A percentile compares a stretch with the other conserved stretches of the same genome.
Conservation (phyloP, 2,329 filamentous ascomycete genomes). For the Penicillium palitans region DNA sequence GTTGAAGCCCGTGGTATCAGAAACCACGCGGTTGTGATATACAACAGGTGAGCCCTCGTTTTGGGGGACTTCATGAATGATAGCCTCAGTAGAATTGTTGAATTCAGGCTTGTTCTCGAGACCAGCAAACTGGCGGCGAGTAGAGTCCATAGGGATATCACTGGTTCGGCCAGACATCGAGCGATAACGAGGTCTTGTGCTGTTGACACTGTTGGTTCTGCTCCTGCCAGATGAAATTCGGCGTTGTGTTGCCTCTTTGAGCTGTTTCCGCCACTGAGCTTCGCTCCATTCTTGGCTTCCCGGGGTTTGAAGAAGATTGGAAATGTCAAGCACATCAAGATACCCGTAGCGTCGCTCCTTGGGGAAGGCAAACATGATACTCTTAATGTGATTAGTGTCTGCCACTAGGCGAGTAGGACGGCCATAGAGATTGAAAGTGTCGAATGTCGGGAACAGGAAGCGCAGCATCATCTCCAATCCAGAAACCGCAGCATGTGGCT, state of each 20-base stretch:
- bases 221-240: constrained; percentile 41
- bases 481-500: constrained; percentile 83
- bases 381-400: constrained; percentile 80
- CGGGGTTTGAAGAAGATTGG: constrained; percentile 72
- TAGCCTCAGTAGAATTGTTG: constrained; percentile 40
- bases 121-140: constrained; percentile 23
- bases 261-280: constrained; percentile 80
- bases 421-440: constrained; percentile 88
- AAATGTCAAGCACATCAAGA: constrained; percentile 83
- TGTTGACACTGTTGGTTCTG: constrained; percentile 57
- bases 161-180: constrained; percentile 38
- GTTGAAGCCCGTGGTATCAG: constrained; percentile 34
- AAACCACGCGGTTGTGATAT: constrained; percentile 34
- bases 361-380: constrained; percentile 98
- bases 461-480: constrained; percentile 95
- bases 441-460: constrained; percentile 90
- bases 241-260: constrained; percentile 81
- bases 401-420: constrained; percentile 83
- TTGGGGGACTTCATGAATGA: constrained; percentile 31
- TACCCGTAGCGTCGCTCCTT: constrained; percentile 86
- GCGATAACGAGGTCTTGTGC: constrained; percentile 49
- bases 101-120: constrained; percentile 28
- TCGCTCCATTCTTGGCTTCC: constrained; percentile 79
- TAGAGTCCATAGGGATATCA: constrained; percentile 36
- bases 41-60: constrained; percentile 20